These are phyloP conservation scores for Cyclospora cayetanensis DNA, from an alignment of 169 alveolate species.

Conservation along the genomic window DNA sequence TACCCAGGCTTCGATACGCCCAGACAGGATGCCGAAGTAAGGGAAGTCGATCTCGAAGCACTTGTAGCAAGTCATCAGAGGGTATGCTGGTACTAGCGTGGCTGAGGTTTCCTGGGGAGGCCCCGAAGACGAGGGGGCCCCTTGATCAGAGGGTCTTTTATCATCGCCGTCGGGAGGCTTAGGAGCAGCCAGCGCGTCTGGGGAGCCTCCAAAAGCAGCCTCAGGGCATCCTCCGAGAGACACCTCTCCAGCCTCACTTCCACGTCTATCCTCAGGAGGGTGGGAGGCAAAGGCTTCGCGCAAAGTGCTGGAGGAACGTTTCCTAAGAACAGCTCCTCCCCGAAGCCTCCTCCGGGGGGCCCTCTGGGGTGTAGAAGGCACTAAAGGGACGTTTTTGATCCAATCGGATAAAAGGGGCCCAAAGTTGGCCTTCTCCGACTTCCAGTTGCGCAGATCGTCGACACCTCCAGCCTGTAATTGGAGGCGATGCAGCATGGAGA, in stretches of 20 bases:
- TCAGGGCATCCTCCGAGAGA: neutral
- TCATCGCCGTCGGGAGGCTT: neutral
- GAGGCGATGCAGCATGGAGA: no score
- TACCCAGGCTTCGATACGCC: constrained; percentile 81
- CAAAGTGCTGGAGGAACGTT: no score
- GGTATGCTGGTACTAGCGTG: constrained; percentile 7
- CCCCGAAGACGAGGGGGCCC: constrained; percentile 19
- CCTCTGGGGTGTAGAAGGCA: constrained; percentile 15
- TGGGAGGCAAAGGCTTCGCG: no score
- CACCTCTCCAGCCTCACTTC: no score
- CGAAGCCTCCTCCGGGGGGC: constrained; percentile 19
- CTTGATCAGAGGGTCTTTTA: neutral
- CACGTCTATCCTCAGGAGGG: no score
- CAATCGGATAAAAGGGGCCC: constrained; percentile 72
- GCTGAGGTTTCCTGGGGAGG: neutral
- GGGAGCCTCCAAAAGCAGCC: neutral
- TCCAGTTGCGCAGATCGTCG: neutral
- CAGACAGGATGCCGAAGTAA: constrained; percentile 82
- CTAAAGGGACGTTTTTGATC: constrained; percentile 44
- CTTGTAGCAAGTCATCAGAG: constrained; percentile 80
- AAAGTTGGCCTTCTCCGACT: constrained; percentile 70
- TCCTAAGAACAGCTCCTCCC: neutral
- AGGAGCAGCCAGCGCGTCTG: neutral
- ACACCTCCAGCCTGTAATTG: no score
- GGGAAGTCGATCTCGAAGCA: constrained; percentile 80